phyloP scores from a whole-genome alignment of 768 basidiomycete species.

The Lentinula detonsa region DNA sequence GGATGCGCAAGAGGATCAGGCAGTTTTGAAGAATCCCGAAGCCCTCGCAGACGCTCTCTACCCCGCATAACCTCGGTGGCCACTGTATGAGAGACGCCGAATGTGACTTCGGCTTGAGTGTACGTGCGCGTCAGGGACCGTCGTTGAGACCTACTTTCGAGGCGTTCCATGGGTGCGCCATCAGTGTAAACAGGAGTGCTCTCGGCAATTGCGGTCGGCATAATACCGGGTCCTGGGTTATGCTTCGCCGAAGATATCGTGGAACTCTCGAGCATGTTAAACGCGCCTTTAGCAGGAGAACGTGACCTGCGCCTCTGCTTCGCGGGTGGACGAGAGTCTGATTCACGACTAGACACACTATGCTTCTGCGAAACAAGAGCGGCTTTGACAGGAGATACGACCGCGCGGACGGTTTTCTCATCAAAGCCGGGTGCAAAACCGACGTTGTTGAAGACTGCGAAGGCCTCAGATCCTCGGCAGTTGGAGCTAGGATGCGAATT shows the following conservation, averaged over 20 bases:
- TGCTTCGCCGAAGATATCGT: background rate
- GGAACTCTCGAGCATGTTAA: background rate
- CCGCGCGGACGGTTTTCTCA: conserved; percentile 1
- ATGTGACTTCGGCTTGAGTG: background rate
- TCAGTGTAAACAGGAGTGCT: background rate
- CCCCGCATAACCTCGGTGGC: background rate
- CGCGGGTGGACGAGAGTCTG: background rate
- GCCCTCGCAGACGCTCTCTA: background rate
- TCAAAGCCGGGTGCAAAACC: background rate
- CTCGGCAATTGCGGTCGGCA: background rate
- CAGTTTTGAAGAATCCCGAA: background rate
- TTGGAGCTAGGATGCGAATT: background rate
- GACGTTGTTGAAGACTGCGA: background rate
- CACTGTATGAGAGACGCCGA: background rate
- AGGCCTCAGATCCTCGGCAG: background rate
- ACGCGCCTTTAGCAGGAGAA: background rate
- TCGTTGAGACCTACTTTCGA: background rate
- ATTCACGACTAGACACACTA: background rate
- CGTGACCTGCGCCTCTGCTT: background rate
- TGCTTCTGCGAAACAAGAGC: background rate
- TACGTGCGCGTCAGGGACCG: background rate
- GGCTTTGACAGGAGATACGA: background rate
- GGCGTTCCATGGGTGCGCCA: conserved; percentile 2
- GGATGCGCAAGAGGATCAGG: background rate
- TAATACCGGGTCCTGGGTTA: background rate